Evolutionary conservation across 495 filamentous ascomycete genomes (phyloP), one percentile per base, ranked within the genome.

Genomic region (Trichoderma reesei): DNA sequence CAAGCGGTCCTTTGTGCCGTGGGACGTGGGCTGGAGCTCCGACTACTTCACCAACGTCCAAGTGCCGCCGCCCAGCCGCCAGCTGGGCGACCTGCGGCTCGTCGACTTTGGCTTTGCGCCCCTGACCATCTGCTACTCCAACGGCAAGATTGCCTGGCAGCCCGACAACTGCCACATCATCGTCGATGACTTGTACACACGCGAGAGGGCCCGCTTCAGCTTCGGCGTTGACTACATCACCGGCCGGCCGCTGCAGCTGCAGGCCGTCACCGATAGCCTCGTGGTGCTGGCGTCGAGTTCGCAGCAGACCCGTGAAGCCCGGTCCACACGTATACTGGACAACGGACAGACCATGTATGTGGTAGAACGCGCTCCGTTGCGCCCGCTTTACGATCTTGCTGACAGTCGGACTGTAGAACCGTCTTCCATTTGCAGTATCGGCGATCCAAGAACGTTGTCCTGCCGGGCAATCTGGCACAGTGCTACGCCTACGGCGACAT

Each of bases 11-110:
- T 56, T 56, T 56, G 26, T 56, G 26, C 9, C 51, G 20, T 56
- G 51, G 51, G 51, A 56, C 51, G 51, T 56, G 9, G 51, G 51
- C 51, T 56, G 51, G 51, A 56, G 51, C 31, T 33, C 20, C 51
- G 51, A 56, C 26, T 33, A 33, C 51, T 56, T 56, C 51, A 34
- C 26, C 31, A 56, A 34, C 51, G 3, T 8, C 3, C 11, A 56
- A n/a, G 26, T 11, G 20, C 20, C 26, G 26, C 51, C 51, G 16
- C 20, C 20, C 11, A 56, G 51, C 11, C 51, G 51, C 9, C 51
- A 11, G 51, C 31, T 56, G 51, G 51, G 51, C 9, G 26, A 56
- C 26, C 8, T 56, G 26, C 51, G 51, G 20, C 2, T 10, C 9
- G 51, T 56, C 20, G 26, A 56, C 51, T 56, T 56, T 34, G 51